Conservation (phyloP, 371 early-diverging fungal species). For the Funneliformis caledonium region DNA sequence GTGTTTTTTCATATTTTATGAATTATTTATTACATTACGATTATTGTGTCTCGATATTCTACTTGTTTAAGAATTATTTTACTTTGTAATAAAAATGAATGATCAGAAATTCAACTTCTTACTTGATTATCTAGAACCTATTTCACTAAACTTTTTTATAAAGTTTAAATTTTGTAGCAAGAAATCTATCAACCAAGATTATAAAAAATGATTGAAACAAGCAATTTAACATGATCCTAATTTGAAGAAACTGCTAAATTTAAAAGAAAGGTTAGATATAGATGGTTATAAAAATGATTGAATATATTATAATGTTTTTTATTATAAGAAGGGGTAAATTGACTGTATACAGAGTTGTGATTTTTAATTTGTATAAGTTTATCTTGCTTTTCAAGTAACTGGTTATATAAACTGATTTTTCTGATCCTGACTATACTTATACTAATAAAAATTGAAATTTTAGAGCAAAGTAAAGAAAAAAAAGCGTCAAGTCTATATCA, state of each 20-base stretch:
- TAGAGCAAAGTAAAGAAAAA: conserved; percentile 5
- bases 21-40: too few species aligned
- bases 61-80: too few species aligned
- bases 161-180: conserved; percentile 22
- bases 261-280: background rate
- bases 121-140: conserved; percentile 1
- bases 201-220: background rate
- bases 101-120: conserved; percentile 13
- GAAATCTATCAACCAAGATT: background rate
- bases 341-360: too few species aligned
- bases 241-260: conserved; percentile 16
- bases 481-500: background rate
- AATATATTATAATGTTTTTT: background rate
- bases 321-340: background rate
- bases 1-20: too few species aligned
- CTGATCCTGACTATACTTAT: too few species aligned
- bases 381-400: too few species aligned
- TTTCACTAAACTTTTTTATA: conserved; percentile 8
- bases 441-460: background rate
- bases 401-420: too few species aligned
- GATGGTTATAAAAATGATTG: conserved; percentile 4
- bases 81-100: too few species aligned
- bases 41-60: too few species aligned
- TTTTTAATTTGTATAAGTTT: too few species aligned
- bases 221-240: background rate